Percentiles rank a stretch among this genome's conserved stretches.
Conservation (phyloP, 1,284 basidiomycete species). For the Apiotrichum gamsii region DNA sequence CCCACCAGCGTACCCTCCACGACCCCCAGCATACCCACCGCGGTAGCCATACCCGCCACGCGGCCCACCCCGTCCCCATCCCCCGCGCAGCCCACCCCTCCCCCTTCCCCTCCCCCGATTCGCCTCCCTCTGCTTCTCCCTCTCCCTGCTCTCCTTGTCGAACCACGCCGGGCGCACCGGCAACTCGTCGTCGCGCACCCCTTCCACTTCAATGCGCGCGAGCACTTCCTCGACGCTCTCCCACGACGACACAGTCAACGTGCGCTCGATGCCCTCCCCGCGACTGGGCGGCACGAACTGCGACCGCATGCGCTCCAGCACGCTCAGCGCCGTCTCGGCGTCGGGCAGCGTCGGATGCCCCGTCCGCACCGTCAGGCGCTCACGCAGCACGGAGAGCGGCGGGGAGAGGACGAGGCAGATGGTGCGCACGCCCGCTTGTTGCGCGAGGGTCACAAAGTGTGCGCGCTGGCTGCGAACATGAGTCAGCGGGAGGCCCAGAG, state of each 20-base stretch:
- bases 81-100: too few species aligned
- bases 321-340: constrained; percentile 30
- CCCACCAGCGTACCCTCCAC: too few species aligned
- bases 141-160: neutral
- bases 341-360: constrained; percentile 43
- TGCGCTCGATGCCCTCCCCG: constrained; percentile 11
- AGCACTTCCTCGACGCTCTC: neutral
- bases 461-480: constrained; percentile 42
- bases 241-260: neutral
- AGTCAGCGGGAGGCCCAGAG: neutral
- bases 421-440: constrained; percentile 12
- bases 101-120: neutral
- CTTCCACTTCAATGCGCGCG: neutral
- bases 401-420: constrained; percentile 23
- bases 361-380: constrained; percentile 24
- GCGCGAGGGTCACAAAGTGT: constrained; percentile 40
- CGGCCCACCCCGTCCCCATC: too few species aligned
- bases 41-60: too few species aligned
- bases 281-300: constrained; percentile 26
- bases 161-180: neutral
- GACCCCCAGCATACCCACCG: too few species aligned
- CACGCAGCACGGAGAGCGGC: constrained; percentile 24
- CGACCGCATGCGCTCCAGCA: constrained; percentile 34
- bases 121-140: neutral
- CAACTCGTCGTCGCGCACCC: neutral